phyloP scores from a whole-genome alignment of 2,329 filamentous ascomycete species.

The Arthrobotrys iridis region DNA sequence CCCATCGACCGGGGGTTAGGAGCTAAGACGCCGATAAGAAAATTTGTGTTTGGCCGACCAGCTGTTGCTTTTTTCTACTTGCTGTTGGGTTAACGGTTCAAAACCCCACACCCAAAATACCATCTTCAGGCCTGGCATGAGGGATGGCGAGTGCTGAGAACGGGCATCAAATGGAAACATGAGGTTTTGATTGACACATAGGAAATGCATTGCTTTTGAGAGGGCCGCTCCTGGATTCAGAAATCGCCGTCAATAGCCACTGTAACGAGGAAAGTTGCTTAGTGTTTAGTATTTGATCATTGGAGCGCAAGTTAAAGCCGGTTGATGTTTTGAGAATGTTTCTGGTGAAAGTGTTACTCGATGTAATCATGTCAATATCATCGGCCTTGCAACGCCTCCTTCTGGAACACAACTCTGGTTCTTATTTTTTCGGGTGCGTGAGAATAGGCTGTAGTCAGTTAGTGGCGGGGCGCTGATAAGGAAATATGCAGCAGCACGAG shows the following conservation, averaged over 20 bases:
- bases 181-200: conserved; percentile 41
- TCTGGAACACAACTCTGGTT: background rate
- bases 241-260: conserved; percentile 25
- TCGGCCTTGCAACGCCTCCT: conserved; percentile 23
- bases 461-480: conserved; percentile 42
- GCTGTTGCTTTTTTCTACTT: conserved; percentile 28
- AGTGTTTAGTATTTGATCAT: conserved; percentile 34
- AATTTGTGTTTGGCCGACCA: conserved; percentile 12
- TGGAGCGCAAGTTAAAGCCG: conserved; percentile 31
- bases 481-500: conserved; percentile 23
- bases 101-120: conserved; percentile 47
- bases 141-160: background rate
- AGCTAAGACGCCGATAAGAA: conserved; percentile 54
- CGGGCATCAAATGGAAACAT: conserved; percentile 30
- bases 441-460: conserved; percentile 16
- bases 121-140: conserved; percentile 29
- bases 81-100: background rate
- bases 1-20: conserved; percentile 20
- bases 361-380: conserved; percentile 52
- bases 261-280: conserved; percentile 19
- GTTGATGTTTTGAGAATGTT: conserved; percentile 16
- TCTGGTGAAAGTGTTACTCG: conserved; percentile 46
- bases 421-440: conserved; percentile 29
- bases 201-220: conserved; percentile 33
- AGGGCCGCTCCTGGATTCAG: background rate